Base-by-base conservation (phyloP, 208 protist genomes). In the Trypanosoma avium region DNA sequence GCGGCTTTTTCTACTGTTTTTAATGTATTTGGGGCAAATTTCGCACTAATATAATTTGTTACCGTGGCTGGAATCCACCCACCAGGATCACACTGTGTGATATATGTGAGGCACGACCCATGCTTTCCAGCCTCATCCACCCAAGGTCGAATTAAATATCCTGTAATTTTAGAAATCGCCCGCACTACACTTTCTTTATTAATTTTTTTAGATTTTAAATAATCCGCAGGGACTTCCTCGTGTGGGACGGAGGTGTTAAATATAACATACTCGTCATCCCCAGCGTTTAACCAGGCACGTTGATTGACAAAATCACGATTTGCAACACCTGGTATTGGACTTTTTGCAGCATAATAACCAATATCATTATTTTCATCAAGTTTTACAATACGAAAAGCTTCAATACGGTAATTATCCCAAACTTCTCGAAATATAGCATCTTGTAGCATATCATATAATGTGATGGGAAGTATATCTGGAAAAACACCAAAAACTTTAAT, bases 251-350 rank as follows among this genome's bases (percentile, higher is more conserved):
- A 82, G 9, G 84, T 94, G 67, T 97, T 97, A 64, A 94, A 93
- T 55, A 97, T 97, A 29, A 94, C 73, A 59, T 86, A 97, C 70
- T 93, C 86, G 27, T 66, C 70, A 68, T 48, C 50, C 0, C 82
- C 87, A 30, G 82, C 75, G 21, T 81, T 79, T 36, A 90, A 72
- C 90, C 92, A 97, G 62, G 77, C 79, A 29, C 92, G 84, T 68
- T 97, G 92, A 62, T 94, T 95, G 43, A 95, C 84, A 78, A 97
- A 95, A 61, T 97, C 92, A 45, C 92, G 84, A 40, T 86, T 88
- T 2, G 80, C 56, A 19, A 96, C 82, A 15, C 86, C 66, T 48
- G 79, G 70, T 40, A 89, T 55, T 5, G 88, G 89, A n/a, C 78
- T 82, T 62, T 87, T 91, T 0, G 75, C 89, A 1, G 87, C 88